Evolutionary conservation across 2,329 filamentous ascomycete genomes (phyloP).

Genomic region (Elsinoe fawcettii): DNA sequence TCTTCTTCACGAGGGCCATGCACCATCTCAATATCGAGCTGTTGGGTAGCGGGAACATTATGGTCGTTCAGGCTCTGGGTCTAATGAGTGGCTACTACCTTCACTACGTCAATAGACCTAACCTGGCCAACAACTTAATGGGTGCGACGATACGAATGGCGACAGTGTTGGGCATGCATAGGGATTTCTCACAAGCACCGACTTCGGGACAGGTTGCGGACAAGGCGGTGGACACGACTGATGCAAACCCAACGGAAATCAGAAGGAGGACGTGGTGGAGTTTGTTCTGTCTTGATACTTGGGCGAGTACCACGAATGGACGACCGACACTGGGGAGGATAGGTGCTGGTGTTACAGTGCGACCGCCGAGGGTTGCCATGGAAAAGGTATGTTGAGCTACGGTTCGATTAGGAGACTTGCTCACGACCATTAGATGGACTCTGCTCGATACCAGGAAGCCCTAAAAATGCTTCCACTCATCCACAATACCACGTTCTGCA

Average conservation of each 20-base stretch:
- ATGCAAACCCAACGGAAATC: constrained; percentile 49
- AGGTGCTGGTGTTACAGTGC: constrained; percentile 60
- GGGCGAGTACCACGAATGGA: constrained; percentile 63
- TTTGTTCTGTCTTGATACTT: constrained; percentile 65
- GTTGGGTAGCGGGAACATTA: constrained; percentile 27
- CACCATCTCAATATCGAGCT: constrained; percentile 26
- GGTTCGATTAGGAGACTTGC: constrained; percentile 28
- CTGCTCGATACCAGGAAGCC: constrained; percentile 41
- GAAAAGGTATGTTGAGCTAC: constrained; percentile 2
- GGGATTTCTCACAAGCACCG: constrained; percentile 21
- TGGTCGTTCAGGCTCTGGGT: constrained; percentile 27
- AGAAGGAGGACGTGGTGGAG: constrained; percentile 67
- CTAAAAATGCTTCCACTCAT: constrained; percentile 62
- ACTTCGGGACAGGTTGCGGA: background rate
- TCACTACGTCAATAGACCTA: constrained; percentile 28
- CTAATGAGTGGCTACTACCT: constrained; percentile 29
- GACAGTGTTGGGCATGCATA: constrained; percentile 27
- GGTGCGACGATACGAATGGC: constrained; percentile 29
- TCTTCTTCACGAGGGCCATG: constrained; percentile 26
- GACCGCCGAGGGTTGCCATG: constrained; percentile 44
- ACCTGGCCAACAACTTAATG: constrained; percentile 29
- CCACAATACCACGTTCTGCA: constrained; percentile 72
- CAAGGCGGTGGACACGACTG: constrained; percentile 30
- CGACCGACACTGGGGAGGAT: constrained; percentile 62
- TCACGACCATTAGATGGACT: constrained; percentile 28